Base-by-base conservation (phyloP, 805 yeast species). In the Candida wancherniae region DNA sequence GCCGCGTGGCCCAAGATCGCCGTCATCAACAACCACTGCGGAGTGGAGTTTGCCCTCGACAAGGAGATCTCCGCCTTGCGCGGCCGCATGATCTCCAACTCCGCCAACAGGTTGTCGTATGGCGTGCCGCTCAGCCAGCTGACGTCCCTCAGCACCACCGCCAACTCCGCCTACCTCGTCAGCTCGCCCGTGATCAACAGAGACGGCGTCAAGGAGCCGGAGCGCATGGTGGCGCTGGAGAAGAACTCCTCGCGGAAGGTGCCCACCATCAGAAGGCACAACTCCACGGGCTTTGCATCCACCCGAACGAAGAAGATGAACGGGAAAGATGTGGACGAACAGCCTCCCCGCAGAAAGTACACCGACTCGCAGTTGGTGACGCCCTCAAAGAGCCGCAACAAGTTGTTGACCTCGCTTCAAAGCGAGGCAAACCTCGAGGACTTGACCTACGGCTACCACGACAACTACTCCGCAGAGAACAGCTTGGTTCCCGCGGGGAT, bases 1-100 rank as follows among this genome's bases (percentile, higher is more conserved):
- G 90, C 96, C 0, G 80, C 96, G 0, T 90, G 97, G 97, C 95
- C 96, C 0, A 84, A 85, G 49, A 57, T 92, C 4, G 75, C 95
- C 2, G 69, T 88, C 25, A 85, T 90, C 27, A 72, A 80, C 44
- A 90, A 92, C 53, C 95, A 86, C 50, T 87, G 96, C 57, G 79
- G 92, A 0, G 75, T 87, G 19, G 98, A 90, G 50, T 80, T 90
- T 55, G 82, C 87, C 0, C 62, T 90, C 23, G 97, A 90, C 55
- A 72, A 71, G 36, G 82, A 92, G 6, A 86, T 92, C 6, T 67
- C 79, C n/a, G 50, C 57, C 6, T 54, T 87, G 33, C 68, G 86
- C 41, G 78, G 84, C 5, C 64, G 81, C 39, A 61, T 80, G 16
- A 72, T 81, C 9, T 45, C 65, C 0, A 51, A 60, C 11, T 45